phyloP scores from a whole-genome alignment of 129 eudicot species.

The Erigeron canadensis region DNA sequence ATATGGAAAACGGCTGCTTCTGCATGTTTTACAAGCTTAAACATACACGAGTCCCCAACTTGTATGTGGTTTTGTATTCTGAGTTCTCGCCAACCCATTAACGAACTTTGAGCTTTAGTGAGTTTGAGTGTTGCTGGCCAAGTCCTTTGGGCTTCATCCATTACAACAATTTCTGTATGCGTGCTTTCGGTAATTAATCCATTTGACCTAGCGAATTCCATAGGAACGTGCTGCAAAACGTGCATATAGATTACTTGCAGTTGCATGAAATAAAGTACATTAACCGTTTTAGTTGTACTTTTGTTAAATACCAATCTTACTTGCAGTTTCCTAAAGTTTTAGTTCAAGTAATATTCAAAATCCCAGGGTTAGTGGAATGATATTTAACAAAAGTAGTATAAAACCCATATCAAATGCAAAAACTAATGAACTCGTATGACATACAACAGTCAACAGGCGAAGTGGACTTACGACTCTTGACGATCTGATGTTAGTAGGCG shows the following conservation, averaged over 20 bases:
- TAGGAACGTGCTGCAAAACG: slow-evolving; percentile 25
- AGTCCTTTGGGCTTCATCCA: slow-evolving; percentile 20
- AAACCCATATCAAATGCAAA: no score
- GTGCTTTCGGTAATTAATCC: slow-evolving; percentile 12
- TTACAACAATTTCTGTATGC: slow-evolving; percentile 3
- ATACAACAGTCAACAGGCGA: no score
- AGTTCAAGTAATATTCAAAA: not conserved
- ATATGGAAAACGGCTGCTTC: slow-evolving; percentile 20
- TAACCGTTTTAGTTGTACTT: no score
- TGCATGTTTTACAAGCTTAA: slow-evolving; percentile 17
- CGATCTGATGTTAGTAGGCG: slow-evolving; percentile 1
- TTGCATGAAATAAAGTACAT: not conserved
- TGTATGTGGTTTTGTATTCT: slow-evolving; percentile 1
- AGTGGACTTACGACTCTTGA: slow-evolving; percentile 23
- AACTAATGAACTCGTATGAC: no score
- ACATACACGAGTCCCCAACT: slow-evolving; percentile 24
- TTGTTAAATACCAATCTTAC: no score
- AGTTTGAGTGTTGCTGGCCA: slow-evolving; percentile 20
- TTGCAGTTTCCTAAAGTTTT: no score
- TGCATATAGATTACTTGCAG: not conserved
- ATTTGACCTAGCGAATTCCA: slow-evolving; percentile 26
- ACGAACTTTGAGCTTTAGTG: no score
- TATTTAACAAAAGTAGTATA: no score
- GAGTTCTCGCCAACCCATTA: slow-evolving; percentile 9
- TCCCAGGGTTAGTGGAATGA: not conserved